Percentiles rank a stretch among this genome's conserved stretches.
These are phyloP conservation scores for Colletotrichum liaoningense DNA, from an alignment of 2,329 filamentous ascomycete genomes.

Conservation along the genomic window DNA sequence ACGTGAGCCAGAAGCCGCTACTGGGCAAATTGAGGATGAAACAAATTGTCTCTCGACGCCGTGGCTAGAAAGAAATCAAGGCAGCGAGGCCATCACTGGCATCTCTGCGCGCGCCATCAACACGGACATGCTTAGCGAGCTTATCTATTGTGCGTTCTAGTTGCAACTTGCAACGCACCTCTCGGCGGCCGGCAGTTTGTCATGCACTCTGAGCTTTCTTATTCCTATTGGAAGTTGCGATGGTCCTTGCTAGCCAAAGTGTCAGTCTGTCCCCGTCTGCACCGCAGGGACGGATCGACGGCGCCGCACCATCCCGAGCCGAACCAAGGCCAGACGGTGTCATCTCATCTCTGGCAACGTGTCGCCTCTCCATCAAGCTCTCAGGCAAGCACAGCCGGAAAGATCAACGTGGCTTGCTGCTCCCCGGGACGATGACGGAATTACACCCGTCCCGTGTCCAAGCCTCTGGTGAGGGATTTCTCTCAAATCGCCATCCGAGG, in stretches of 20 bases:
- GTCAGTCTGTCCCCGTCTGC: not conserved
- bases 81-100: not conserved
- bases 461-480: not conserved
- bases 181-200: constrained; percentile 21
- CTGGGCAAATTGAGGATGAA: constrained; percentile 1
- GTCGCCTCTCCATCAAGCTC: not conserved
- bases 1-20: not conserved
- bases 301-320: constrained; percentile 9
- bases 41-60: constrained; percentile 12
- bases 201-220: constrained; percentile 19
- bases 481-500: not conserved
- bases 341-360: constrained; percentile 26
- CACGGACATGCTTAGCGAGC: not conserved
- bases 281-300: constrained; percentile 5
- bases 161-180: not conserved
- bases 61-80: not conserved
- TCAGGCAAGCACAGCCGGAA: not conserved
- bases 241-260: not conserved
- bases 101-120: not conserved
- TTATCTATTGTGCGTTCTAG: not conserved
- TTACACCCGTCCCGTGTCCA: not conserved
- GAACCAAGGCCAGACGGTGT: constrained; percentile 1
- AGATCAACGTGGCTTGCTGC: not conserved
- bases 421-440: not conserved
- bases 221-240: constrained; percentile 22